phyloP scores from a whole-genome alignment of 2,329 filamentous ascomycete species.

The Magnaporthiopsis incrustans region DNA sequence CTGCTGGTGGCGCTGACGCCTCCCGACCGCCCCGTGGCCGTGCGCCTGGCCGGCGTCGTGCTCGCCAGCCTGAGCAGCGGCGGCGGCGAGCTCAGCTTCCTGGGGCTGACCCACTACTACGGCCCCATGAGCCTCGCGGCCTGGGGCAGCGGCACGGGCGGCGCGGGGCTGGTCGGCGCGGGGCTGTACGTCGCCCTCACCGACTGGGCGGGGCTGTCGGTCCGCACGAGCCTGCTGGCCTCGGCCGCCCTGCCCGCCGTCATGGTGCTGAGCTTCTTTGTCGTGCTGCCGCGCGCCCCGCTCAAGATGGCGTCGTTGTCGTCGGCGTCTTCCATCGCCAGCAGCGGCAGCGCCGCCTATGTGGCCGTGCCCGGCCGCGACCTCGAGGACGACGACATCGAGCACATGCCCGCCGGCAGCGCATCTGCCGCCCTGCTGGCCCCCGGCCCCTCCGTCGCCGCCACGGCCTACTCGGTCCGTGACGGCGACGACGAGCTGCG shows the following conservation, averaged over 20 bases:
- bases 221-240: slow-evolving; percentile 64
- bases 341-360: slow-evolving; percentile 33
- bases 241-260: slow-evolving; percentile 72
- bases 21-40: slow-evolving; percentile 51
- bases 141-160: slow-evolving; percentile 90
- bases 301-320: slow-evolving; percentile 38
- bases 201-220: slow-evolving; percentile 66
- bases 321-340: neutral
- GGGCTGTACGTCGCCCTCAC: slow-evolving; percentile 83
- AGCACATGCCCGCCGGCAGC: slow-evolving; percentile 24
- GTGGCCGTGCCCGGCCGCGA: slow-evolving; percentile 39
- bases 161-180: slow-evolving; percentile 78
- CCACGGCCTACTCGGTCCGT: slow-evolving; percentile 30
- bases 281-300: slow-evolving; percentile 62
- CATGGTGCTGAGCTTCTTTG: slow-evolving; percentile 83
- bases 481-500: slow-evolving; percentile 12
- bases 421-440: slow-evolving; percentile 42
- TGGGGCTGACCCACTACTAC: slow-evolving; percentile 89
- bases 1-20: slow-evolving; percentile 78
- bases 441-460: slow-evolving; percentile 31
- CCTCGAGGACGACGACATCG: slow-evolving; percentile 25
- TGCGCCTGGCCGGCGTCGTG: slow-evolving; percentile 76
- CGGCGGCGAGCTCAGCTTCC: slow-evolving; percentile 81
- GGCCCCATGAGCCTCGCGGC: slow-evolving; percentile 78
- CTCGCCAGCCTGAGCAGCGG: slow-evolving; percentile 81